Conservation (phyloP, 192 early-diverging fungal species). For the Coemansia sp. region DNA sequence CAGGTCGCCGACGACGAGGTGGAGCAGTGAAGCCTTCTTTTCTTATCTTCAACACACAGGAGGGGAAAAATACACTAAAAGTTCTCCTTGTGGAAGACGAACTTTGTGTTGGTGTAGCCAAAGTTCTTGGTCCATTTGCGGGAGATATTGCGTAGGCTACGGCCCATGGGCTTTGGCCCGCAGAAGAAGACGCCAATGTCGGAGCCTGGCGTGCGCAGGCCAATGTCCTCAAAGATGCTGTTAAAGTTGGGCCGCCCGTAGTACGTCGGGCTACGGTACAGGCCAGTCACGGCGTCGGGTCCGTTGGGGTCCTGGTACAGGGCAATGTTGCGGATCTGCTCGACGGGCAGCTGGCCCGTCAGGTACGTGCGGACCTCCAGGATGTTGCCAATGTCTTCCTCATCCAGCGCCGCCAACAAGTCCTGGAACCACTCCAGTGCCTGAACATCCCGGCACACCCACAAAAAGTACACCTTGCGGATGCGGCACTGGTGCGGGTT, state of each 20-base stretch:
- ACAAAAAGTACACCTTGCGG: conserved; percentile 58
- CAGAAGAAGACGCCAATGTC: conserved; percentile 83
- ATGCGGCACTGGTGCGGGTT: conserved; percentile 18
- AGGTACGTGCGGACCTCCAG: conserved; percentile 63
- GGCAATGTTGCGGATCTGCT: conserved; percentile 60
- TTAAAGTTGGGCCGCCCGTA: conserved; percentile 77
- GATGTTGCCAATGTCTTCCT: conserved; percentile 53
- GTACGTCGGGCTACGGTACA: conserved; percentile 58
- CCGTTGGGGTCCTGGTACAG: conserved; percentile 53
- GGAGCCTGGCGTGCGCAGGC: conserved; percentile 42
- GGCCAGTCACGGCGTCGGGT: conserved; percentile 64
- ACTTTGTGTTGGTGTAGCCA: conserved; percentile 48
- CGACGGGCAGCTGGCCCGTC: conserved; percentile 54
- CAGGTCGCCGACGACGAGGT: neutral
- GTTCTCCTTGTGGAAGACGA: conserved; percentile 65
- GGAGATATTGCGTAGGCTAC: conserved; percentile 46
- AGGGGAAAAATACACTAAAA: conserved; percentile 44
- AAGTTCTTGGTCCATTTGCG: conserved; percentile 40
- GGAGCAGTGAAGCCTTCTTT: too few species aligned
- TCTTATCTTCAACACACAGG: neutral
- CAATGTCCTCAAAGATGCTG: conserved; percentile 57
- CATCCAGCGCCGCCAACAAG: conserved; percentile 54
- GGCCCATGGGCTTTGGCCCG: conserved; percentile 64
- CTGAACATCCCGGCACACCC: conserved; percentile 61
- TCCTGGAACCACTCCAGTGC: conserved; percentile 68